phyloP scores from a whole-genome alignment of 1,284 basidiomycete genomes.

The Thelephora terrestris region DNA sequence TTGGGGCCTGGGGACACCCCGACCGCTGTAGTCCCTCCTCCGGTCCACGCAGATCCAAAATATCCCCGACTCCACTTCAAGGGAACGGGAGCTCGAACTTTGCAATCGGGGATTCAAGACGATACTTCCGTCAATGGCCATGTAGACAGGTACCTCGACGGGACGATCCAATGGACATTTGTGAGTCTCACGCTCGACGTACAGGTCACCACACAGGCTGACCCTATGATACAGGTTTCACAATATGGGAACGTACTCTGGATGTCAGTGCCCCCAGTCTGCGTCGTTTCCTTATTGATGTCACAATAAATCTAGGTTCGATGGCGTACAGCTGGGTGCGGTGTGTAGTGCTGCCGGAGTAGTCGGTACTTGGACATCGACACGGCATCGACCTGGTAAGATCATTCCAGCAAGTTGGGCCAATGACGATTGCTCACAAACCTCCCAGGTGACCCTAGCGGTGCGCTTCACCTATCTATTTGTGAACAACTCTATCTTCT shows the following conservation, averaged over 20 bases:
- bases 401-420: not conserved
- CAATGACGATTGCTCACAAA: not conserved
- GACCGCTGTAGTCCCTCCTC: slow-evolving; percentile 6
- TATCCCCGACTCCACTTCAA: slow-evolving; percentile 45
- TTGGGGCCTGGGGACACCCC: slow-evolving; percentile 20
- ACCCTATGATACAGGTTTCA: slow-evolving; percentile 30
- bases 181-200: slow-evolving; percentile 28
- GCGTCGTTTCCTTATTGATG: slow-evolving; percentile 10
- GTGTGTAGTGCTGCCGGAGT: slow-evolving; percentile 53
- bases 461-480: slow-evolving; percentile 23
- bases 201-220: not conserved
- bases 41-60: slow-evolving; percentile 15
- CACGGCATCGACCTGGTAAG: slow-evolving; percentile 44
- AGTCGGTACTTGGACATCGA: slow-evolving; percentile 56
- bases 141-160: slow-evolving; percentile 43
- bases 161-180: slow-evolving; percentile 51
- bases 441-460: slow-evolving; percentile 44
- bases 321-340: slow-evolving; percentile 56
- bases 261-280: slow-evolving; percentile 31
- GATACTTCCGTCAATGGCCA: slow-evolving; percentile 37
- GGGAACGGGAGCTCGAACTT: slow-evolving; percentile 36
- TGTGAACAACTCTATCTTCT: not conserved
- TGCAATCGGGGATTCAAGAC: slow-evolving; percentile 16
- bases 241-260: slow-evolving; percentile 37
- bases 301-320: slow-evolving; percentile 29